phyloP scores from a whole-genome alignment of 2,329 filamentous ascomycete species.

The Emericellopsis atlantica region DNA sequence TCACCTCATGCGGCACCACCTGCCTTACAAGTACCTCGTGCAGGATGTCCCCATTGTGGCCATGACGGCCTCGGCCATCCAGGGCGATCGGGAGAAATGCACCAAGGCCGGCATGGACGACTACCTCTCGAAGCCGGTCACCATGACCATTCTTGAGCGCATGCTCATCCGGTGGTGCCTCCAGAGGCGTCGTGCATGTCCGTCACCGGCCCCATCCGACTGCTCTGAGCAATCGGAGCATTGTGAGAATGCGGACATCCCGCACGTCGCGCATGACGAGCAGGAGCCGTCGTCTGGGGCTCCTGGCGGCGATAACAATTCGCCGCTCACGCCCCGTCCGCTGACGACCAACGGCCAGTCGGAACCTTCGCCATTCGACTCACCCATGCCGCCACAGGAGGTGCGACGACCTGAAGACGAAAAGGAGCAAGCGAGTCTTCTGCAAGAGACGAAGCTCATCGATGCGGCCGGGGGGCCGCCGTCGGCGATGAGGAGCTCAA shows the following conservation, averaged over 20 bases:
- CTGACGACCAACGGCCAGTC: constrained; percentile 19
- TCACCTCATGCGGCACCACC: constrained; percentile 56
- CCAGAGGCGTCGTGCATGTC: constrained; percentile 11
- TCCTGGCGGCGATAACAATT: constrained; percentile 6
- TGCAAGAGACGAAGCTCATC: constrained; percentile 33
- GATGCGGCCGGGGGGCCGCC: constrained; percentile 27
- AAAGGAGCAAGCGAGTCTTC: constrained; percentile 26
- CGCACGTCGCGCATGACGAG: constrained; percentile 20
- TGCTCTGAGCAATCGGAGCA: constrained; percentile 32
- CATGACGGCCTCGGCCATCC: constrained; percentile 72
- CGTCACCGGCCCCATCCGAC: constrained; percentile 20
- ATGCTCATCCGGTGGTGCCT: constrained; percentile 60
- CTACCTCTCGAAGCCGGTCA: constrained; percentile 62
- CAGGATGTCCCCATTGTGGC: constrained; percentile 61
- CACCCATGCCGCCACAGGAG: constrained; percentile 13
- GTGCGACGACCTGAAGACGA: constrained; percentile 21
- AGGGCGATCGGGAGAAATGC: constrained; percentile 66
- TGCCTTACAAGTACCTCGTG: constrained; percentile 47
- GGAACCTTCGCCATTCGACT: constrained; percentile 29
- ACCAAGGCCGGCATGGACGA: constrained; percentile 65
- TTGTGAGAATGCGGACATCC: constrained; percentile 27
- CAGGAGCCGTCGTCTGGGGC: constrained; percentile 5
- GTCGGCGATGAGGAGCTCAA: constrained; percentile 16
- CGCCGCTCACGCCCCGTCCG: constrained; percentile 26
- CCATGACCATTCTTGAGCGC: constrained; percentile 51